These are phyloP conservation scores for Phytophthora cryptogea DNA, from an alignment of 352 stramenopile genomes.

Conservation along the genomic window DNA sequence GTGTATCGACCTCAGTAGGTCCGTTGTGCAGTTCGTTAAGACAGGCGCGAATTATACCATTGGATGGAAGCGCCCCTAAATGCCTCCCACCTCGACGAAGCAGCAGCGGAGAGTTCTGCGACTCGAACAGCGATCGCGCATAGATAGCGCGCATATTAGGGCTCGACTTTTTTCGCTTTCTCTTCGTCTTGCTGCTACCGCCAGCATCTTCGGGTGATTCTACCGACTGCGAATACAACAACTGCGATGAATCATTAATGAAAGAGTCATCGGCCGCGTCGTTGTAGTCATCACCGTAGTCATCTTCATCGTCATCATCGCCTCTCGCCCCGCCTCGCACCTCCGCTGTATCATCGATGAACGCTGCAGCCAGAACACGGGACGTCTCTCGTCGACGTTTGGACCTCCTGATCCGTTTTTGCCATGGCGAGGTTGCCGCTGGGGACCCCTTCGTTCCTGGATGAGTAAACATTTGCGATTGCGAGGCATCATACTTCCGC, in stretches of 20 bases:
- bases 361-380: conserved; percentile 45
- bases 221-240: conserved; percentile 71
- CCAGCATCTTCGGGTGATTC: conserved; percentile 29
- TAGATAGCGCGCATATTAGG: conserved; percentile 82
- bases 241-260: conserved; percentile 83
- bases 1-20: conserved; percentile 7
- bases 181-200: conserved; percentile 21
- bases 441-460: conserved; percentile 17
- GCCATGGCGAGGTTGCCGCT: conserved; percentile 47
- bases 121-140: conserved; percentile 67
- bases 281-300: conserved; percentile 60
- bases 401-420: conserved; percentile 64
- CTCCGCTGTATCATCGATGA: conserved; percentile 73
- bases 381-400: conserved; percentile 46
- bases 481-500: conserved; percentile 67
- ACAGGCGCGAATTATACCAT: conserved; percentile 69
- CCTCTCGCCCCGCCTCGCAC: conserved; percentile 53
- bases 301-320: conserved; percentile 68
- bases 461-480: conserved; percentile 37
- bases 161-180: conserved; percentile 40
- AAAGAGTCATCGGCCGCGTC: conserved; percentile 69
- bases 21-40: conserved; percentile 50
- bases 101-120: conserved; percentile 41
- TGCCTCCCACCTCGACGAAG: conserved; percentile 42
- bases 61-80: conserved; percentile 45